These are phyloP conservation scores for Colletotrichum eremochloae DNA, from an alignment of 2,329 filamentous ascomycete genomes.

Conservation along the genomic window DNA sequence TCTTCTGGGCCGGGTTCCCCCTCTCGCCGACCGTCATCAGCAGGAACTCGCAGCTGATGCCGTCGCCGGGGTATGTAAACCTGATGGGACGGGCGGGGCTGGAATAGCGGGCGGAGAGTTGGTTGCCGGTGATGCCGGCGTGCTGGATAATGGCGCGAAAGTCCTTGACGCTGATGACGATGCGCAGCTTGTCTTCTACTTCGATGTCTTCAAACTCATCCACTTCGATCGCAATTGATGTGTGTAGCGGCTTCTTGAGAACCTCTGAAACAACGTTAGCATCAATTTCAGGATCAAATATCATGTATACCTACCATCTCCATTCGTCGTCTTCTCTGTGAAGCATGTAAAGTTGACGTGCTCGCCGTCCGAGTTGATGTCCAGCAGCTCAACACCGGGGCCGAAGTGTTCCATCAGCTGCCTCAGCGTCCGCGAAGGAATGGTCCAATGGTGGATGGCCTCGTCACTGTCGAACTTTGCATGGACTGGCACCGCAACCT, in stretches of 20 bases:
- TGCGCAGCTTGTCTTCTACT: slow-evolving; percentile 81
- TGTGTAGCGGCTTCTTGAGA: slow-evolving; percentile 84
- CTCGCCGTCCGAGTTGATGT: slow-evolving; percentile 80
- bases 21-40: slow-evolving; percentile 85
- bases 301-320: slow-evolving; percentile 55
- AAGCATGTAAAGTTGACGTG: slow-evolving; percentile 85
- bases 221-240: slow-evolving; percentile 81
- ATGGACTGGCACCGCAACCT: slow-evolving; percentile 79
- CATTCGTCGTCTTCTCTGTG: slow-evolving; percentile 81
- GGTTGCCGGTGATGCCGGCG: slow-evolving; percentile 76
- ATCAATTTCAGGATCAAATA: slow-evolving; percentile 13
- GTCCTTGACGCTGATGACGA: slow-evolving; percentile 86
- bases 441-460: slow-evolving; percentile 78
- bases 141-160: slow-evolving; percentile 85
- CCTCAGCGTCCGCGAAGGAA: slow-evolving; percentile 77
- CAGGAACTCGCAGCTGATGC: slow-evolving; percentile 80
- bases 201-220: slow-evolving; percentile 82
- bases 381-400: slow-evolving; percentile 83
- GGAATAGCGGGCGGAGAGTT: slow-evolving; percentile 78
- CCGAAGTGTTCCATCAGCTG: slow-evolving; percentile 87
- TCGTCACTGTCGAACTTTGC: slow-evolving; percentile 79
- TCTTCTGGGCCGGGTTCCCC: slow-evolving; percentile 61
- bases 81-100: slow-evolving; percentile 79
- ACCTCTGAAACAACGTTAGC: slow-evolving; percentile 65
- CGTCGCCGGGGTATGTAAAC: slow-evolving; percentile 77